A percentile compares a stretch with the other conserved stretches of the same genome.
Conservation (phyloP, 495 filamentous ascomycete species). For the Apiosordaria backusii region DNA sequence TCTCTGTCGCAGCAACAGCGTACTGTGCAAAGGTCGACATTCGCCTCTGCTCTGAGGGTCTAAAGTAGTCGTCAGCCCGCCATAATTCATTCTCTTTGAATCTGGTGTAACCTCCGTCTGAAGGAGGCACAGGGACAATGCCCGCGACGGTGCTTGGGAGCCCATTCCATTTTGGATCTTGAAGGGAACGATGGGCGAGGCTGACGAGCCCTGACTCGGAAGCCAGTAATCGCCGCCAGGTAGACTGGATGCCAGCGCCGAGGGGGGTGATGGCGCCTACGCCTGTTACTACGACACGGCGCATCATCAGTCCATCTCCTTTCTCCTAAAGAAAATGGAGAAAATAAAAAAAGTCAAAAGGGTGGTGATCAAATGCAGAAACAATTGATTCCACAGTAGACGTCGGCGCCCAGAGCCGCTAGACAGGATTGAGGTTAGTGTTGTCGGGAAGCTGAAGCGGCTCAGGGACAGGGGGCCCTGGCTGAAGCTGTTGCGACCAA, state of each 20-base stretch:
- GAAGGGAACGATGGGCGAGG: slow-evolving; percentile 46
- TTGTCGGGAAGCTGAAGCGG: background rate
- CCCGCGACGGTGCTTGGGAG: slow-evolving; percentile 84
- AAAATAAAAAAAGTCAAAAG: background rate
- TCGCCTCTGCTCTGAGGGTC: slow-evolving; percentile 65
- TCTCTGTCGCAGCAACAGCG: slow-evolving; percentile 79
- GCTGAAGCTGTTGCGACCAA: background rate
- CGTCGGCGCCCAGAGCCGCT: background rate
- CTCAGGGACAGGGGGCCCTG: background rate
- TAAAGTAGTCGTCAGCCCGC: slow-evolving; percentile 76
- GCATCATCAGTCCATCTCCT: slow-evolving; percentile 53
- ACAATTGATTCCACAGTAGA: background rate
- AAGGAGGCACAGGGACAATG: slow-evolving; percentile 55
- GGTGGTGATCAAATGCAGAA: background rate
- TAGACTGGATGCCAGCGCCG: slow-evolving; percentile 71
- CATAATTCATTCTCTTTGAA: slow-evolving; percentile 43
- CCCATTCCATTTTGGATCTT: slow-evolving; percentile 51
- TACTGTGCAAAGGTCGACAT: slow-evolving; percentile 94
- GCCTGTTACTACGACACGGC: slow-evolving; percentile 92
- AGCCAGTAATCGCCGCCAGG: slow-evolving; percentile 78
- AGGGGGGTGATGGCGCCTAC: slow-evolving; percentile 90
- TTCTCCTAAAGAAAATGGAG: background rate
- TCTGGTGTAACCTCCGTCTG: background rate
- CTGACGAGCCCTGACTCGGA: slow-evolving; percentile 77
- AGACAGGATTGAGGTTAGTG: slow-evolving; percentile 1